Conservation (phyloP, 805 yeast species). For the Schwanniomyces sp. region DNA sequence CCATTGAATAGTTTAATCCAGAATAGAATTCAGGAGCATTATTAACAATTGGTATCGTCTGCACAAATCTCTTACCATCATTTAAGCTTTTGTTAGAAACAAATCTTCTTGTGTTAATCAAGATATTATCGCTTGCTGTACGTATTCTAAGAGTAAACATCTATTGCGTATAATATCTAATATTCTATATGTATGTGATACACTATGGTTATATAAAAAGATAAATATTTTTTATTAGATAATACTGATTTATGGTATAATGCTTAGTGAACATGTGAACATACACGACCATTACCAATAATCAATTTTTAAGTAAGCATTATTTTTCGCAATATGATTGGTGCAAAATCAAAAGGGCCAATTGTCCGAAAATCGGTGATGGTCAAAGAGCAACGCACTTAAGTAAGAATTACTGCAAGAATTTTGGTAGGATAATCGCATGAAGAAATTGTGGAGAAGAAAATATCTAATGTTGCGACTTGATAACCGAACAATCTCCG, state of each 20-base stretch:
- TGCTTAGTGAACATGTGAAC: background rate
- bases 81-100: constrained; percentile 21
- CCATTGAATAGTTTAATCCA: constrained; percentile 18
- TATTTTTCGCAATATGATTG: background rate
- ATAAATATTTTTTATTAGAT: background rate
- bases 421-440: background rate
- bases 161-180: background rate
- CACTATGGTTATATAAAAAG: background rate
- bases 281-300: background rate
- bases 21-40: constrained; percentile 16
- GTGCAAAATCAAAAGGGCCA: background rate
- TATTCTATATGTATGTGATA: background rate
- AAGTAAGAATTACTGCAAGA: background rate
- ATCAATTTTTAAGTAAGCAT: background rate
- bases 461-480: background rate
- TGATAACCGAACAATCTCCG: background rate
- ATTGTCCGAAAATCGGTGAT: background rate
- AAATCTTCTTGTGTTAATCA: constrained; percentile 9
- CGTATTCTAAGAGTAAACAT: background rate
- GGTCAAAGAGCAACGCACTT: background rate
- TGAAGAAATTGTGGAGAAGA: background rate
- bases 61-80: constrained; percentile 31
- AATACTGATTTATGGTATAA: background rate
- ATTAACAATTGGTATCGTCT: constrained; percentile 27
- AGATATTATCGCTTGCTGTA: background rate